phyloP scores from a whole-genome alignment of 2,329 filamentous ascomycete genomes.

The Chlorencoelia australis region DNA sequence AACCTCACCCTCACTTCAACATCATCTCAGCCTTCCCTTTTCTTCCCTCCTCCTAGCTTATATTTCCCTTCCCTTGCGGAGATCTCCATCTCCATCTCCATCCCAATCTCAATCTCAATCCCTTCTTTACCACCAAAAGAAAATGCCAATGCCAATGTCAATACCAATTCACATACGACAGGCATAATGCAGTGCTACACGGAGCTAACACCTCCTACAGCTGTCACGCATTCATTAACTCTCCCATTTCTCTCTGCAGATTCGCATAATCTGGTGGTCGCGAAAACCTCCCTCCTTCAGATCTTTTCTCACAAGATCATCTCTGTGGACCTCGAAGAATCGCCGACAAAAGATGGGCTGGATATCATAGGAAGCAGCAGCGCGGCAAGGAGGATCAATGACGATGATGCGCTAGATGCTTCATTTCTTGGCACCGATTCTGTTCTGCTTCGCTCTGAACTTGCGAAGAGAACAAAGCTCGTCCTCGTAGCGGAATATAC shows the following conservation, averaged over 20 bases:
- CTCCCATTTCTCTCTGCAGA: constrained; percentile 68
- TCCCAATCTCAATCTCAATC: too few species aligned
- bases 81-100: too few species aligned
- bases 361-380: constrained; percentile 34
- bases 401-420: constrained; percentile 55
- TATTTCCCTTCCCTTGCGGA: too few species aligned
- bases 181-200: constrained; percentile 88
- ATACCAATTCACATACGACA: constrained; percentile 3
- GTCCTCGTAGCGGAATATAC: constrained; percentile 77
- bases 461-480: constrained; percentile 62
- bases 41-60: too few species aligned
- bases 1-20: too few species aligned
- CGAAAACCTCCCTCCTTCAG: constrained; percentile 86
- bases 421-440: constrained; percentile 56
- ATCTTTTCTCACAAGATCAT: constrained; percentile 69
- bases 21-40: too few species aligned
- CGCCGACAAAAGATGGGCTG: constrained; percentile 15
- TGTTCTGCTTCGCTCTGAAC: constrained; percentile 50
- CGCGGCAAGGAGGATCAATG: constrained; percentile 40
- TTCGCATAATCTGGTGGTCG: constrained; percentile 78
- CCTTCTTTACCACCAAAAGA: too few species aligned
- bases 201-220: constrained; percentile 87
- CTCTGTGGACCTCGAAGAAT: constrained; percentile 44
- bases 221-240: constrained; percentile 78
- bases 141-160: too few species aligned